Evolutionary conservation across 2,329 filamentous ascomycete genomes (phyloP), one percentile per base, ranked within the genome.

Genomic region (Ceratocystiopsis minuta): DNA sequence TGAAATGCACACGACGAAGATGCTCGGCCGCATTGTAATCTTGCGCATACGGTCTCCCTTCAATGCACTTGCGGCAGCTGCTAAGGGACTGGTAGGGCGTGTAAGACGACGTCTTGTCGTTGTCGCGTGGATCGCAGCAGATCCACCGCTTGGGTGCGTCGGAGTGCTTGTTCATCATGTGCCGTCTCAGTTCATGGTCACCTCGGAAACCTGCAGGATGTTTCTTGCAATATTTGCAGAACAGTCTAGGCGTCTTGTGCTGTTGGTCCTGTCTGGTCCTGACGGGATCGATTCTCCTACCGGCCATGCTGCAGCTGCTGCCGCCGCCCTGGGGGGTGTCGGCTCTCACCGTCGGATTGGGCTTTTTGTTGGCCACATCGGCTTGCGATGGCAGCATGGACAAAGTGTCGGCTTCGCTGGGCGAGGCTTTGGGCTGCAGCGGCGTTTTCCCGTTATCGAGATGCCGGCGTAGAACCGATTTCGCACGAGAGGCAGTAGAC

Each of bases 11-110:
- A 39, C 88, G 77, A 36, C 87, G 73, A 10, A 96, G 69, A 56
- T 96, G 88, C 0, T 86, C 88, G 0, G 86, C 86, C 0, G 87
- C 88, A 53, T 96, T 96, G 62, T 96, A 95, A 61, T 95, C 90
- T 15, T 82, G 83, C 4, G 81, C 81, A 52, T 96, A 96, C 45
- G 73, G 70, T 64, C 94, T 95, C 43, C 70, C 63, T 37, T 70
- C 69, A 39, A 68, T 70, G 58, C 88, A 96, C 38, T 81, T 73
- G 59, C 93, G 93, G 71, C 87, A 95, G 50, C 80, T 80, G 40
- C 67, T 65, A 32, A 96, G 70, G 35, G 86, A 78, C 41, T 60
- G 70, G 61, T 70, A 68, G 58, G 61, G 74, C 55, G 51, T 66
- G 51, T 57, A 70, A 62, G 59, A 49, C 45, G 59, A 56, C 16